Percentiles rank a stretch among this genome's conserved stretches.
Conservation (phyloP, 1,284 basidiomycete species). For the Puccinia sorghi region DNA sequence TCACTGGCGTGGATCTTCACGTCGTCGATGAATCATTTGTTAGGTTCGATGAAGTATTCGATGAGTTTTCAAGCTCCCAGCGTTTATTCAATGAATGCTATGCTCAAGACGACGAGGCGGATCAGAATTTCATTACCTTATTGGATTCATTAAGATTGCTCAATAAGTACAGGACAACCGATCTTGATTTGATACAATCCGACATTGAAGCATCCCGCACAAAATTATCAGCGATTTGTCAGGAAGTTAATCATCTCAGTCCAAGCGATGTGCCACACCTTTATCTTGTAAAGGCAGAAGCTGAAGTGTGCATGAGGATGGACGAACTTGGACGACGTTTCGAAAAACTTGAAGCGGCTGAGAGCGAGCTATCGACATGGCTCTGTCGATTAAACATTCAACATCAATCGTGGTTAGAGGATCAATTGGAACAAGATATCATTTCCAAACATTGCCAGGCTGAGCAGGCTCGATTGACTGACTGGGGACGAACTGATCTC, state of each 20-base stretch:
- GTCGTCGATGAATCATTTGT: background rate
- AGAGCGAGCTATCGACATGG: slow-evolving; percentile 8
- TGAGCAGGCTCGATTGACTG: slow-evolving; percentile 19
- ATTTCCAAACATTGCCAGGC: slow-evolving; percentile 6
- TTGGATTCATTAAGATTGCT: slow-evolving; percentile 30
- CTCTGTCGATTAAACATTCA: background rate
- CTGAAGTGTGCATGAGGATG: background rate
- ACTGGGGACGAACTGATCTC: slow-evolving; percentile 21
- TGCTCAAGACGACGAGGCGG: background rate
- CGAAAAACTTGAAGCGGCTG: slow-evolving; percentile 14
- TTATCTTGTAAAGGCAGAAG: slow-evolving; percentile 6
- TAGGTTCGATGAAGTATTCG: slow-evolving; percentile 25
- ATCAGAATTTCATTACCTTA: background rate
- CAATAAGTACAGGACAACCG: background rate
- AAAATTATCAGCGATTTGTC: slow-evolving; percentile 18
- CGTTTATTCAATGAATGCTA: background rate
- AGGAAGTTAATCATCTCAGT: slow-evolving; percentile 7
- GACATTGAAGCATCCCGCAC: background rate
- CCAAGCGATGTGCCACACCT: background rate
- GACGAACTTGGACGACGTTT: slow-evolving; percentile 6
- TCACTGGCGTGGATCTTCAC: slow-evolving; percentile 13
- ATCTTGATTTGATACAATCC: slow-evolving; percentile 12
- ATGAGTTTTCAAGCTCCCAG: background rate
- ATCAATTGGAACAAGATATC: slow-evolving; percentile 7
- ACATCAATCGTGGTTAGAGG: background rate